phyloP scores from a whole-genome alignment of 116 monocot genomes.

The Zostera marina region DNA sequence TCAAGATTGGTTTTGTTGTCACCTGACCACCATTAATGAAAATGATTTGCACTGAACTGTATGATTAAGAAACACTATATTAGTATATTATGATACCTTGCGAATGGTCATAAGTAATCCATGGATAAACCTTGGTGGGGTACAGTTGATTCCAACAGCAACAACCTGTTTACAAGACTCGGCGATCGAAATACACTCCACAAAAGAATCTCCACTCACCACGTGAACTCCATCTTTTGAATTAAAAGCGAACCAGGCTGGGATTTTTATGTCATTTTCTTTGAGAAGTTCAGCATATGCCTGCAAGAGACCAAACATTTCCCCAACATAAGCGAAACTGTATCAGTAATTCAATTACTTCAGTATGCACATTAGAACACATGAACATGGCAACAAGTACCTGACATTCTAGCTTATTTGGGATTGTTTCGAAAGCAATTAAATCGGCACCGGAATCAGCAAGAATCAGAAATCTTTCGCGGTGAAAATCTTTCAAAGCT shows the following conservation, averaged over 20 bases:
- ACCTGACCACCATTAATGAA: slow-evolving; percentile 20
- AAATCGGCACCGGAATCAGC: slow-evolving; percentile 70
- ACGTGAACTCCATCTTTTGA: slow-evolving; percentile 81
- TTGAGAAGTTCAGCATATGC: slow-evolving; percentile 80
- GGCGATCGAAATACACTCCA: slow-evolving; percentile 56
- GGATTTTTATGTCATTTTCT: slow-evolving; percentile 59
- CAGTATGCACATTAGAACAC: not conserved
- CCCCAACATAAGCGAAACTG: not conserved
- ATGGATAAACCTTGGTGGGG: slow-evolving; percentile 86
- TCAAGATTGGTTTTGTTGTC: slow-evolving; percentile 65
- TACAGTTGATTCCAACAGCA: slow-evolving; percentile 90
- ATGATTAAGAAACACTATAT: no score
- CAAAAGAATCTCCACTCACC: slow-evolving; percentile 80
- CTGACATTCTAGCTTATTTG: slow-evolving; percentile 84
- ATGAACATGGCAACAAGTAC: slow-evolving; percentile 9
- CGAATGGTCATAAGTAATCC: slow-evolving; percentile 44
- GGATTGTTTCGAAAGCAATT: slow-evolving; percentile 91
- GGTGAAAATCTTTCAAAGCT: slow-evolving; percentile 67
- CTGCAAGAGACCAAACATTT: slow-evolving; percentile 21
- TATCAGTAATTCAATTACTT: not conserved
- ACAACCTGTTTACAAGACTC: slow-evolving; percentile 60
- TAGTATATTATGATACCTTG: slow-evolving; percentile 41
- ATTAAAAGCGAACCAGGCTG: slow-evolving; percentile 92
- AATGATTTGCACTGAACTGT: no score
- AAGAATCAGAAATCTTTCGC: slow-evolving; percentile 70